Percentiles rank a stretch among this genome's conserved stretches.
Evolutionary conservation across 2,329 filamentous ascomycete genomes (phyloP).

Genomic region (Aspergillus flavus): DNA sequence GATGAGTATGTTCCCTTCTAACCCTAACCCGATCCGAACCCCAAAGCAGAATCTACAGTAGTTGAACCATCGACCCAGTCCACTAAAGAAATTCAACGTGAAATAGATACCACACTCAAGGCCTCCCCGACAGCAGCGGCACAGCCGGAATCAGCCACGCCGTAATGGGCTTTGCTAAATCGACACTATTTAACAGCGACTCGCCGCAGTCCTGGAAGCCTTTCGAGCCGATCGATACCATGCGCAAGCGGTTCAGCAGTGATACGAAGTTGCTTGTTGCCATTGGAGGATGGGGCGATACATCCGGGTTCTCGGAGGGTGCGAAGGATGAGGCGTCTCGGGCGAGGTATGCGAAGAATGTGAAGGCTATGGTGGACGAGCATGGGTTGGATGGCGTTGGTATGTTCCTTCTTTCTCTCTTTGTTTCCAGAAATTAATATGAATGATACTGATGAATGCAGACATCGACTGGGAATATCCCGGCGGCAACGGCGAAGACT

Average conservation of each 20-base stretch:
- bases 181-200: slow-evolving; percentile 52
- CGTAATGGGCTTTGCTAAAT: slow-evolving; percentile 58
- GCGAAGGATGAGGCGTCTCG: slow-evolving; percentile 57
- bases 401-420: slow-evolving; percentile 32
- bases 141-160: slow-evolving; percentile 57
- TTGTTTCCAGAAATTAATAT: accelerated
- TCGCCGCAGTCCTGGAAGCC: slow-evolving; percentile 52
- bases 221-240: slow-evolving; percentile 55
- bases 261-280: slow-evolving; percentile 69
- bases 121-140: slow-evolving; percentile 35
- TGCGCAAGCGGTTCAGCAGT: slow-evolving; percentile 56
- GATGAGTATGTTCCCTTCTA: slow-evolving; percentile 44
- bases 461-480: slow-evolving; percentile 71
- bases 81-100: not conserved
- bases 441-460: slow-evolving; percentile 12
- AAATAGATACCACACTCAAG: slow-evolving; percentile 45
- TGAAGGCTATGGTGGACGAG: slow-evolving; percentile 62
- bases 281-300: slow-evolving; percentile 76
- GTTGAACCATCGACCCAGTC: too few species aligned
- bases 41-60: too few species aligned
- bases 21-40: too few species aligned
- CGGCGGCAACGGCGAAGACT: slow-evolving; percentile 69
- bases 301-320: slow-evolving; percentile 61
- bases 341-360: slow-evolving; percentile 63
- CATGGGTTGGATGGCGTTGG: slow-evolving; percentile 68